Conservation (phyloP, 2,329 filamentous ascomycete genomes). For the Lasiodiplodia citricola region DNA sequence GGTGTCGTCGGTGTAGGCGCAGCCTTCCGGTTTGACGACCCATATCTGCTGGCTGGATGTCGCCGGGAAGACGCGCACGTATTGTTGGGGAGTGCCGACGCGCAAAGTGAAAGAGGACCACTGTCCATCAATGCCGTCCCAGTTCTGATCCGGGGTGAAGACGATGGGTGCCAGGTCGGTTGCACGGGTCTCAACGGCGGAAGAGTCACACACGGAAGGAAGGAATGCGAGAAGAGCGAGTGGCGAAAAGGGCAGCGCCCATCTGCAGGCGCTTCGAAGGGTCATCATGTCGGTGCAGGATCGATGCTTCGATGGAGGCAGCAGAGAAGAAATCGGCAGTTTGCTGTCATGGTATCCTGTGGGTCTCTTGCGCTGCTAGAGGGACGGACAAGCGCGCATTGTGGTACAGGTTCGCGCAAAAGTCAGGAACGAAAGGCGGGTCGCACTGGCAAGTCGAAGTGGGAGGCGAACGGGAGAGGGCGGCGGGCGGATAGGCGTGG, state of each 20-base stretch:
- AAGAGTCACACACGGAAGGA: background rate
- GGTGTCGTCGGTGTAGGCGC: constrained; percentile 34
- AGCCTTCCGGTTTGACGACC: constrained; percentile 43
- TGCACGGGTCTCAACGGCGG: constrained; percentile 6
- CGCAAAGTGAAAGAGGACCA: constrained; percentile 41
- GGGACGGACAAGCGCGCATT: background rate
- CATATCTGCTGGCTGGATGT: constrained; percentile 43
- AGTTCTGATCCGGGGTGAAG: constrained; percentile 45
- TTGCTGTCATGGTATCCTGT: constrained; percentile 10
- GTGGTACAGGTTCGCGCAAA: constrained; percentile 2
- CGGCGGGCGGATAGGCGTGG: constrained; percentile 6
- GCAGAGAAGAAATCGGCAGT: background rate
- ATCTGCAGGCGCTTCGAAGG: background rate
- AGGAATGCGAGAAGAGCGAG: background rate
- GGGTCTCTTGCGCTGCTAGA: background rate
- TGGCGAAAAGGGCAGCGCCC: constrained; percentile 4
- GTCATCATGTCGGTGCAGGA: constrained; percentile 15
- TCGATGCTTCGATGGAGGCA: constrained; percentile 5
- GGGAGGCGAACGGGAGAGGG: background rate
- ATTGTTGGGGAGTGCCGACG: constrained; percentile 37
- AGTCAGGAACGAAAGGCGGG: background rate
- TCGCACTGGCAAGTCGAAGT: background rate
- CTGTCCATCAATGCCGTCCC: constrained; percentile 40
- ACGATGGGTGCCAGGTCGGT: constrained; percentile 33
- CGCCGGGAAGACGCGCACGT: constrained; percentile 39